A percentile compares a stretch with the other conserved stretches of the same genome.
phyloP scores from a whole-genome alignment of 1,284 basidiomycete species.

The Moesziomyces globuligerus region DNA sequence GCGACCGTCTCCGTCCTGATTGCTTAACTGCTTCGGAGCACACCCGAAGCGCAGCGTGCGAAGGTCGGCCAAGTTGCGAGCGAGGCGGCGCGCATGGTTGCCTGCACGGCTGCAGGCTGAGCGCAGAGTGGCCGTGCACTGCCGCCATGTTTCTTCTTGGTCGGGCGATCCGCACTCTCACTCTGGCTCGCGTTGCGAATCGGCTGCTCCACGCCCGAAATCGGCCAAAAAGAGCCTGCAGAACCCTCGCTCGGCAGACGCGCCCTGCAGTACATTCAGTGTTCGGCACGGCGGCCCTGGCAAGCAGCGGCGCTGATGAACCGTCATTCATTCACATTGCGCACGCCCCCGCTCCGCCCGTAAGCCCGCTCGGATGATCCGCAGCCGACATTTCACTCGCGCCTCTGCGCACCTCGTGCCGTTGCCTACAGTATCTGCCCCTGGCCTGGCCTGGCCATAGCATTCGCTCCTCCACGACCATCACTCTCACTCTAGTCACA shows the following conservation, averaged over 20 bases:
- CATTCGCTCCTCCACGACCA: background rate
- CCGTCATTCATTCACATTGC: too few relatives aligned
- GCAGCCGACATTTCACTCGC: conserved; percentile 1
- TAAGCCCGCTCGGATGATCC: conserved; percentile 16
- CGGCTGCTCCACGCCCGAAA: background rate
- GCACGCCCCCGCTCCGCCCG: background rate
- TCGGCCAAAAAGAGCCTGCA: background rate
- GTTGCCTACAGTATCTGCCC: background rate
- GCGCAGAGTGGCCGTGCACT: background rate
- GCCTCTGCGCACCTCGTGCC: background rate
- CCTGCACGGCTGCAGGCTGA: too few relatives aligned
- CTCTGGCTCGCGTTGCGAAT: too few relatives aligned
- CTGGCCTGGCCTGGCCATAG: too few relatives aligned
- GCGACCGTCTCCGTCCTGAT: too few relatives aligned
- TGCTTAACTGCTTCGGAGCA: too few relatives aligned
- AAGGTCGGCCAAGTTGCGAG: conserved; percentile 5
- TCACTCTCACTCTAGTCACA: too few relatives aligned
- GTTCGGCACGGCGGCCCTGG: too few relatives aligned
- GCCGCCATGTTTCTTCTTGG: background rate
- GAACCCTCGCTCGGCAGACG: background rate
- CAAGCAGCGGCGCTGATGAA: too few relatives aligned
- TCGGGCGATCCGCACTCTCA: background rate
- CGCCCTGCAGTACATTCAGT: too few relatives aligned
- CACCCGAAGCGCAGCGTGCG: background rate
- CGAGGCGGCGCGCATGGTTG: too few relatives aligned